A percentile compares a stretch with the other conserved stretches of the same genome.
These are phyloP conservation scores for Cyberlindnera suaveolens DNA, from an alignment of 805 yeast genomes.

Conservation along the genomic window DNA sequence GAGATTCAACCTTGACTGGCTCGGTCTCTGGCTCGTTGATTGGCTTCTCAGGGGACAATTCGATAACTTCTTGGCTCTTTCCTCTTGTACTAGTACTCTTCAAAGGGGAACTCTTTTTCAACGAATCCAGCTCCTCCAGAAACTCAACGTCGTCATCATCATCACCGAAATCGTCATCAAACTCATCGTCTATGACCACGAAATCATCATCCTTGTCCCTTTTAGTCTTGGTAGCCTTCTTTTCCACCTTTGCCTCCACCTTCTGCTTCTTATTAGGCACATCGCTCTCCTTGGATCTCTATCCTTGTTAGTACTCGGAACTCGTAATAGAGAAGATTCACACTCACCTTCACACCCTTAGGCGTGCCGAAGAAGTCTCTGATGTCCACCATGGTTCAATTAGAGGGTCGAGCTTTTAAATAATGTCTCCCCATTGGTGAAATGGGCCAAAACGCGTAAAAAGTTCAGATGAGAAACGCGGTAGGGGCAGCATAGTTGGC, in stretches of 20 bases:
- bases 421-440: neutral
- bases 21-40: too few species aligned
- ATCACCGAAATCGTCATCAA: constrained; percentile 10
- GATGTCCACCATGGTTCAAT: constrained; percentile 31
- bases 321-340: neutral
- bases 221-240: too few species aligned
- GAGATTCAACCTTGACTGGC: constrained; percentile 1
- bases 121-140: constrained; percentile 4
- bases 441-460: constrained; percentile 17
- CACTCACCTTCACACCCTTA: neutral
- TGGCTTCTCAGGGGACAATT: too few species aligned
- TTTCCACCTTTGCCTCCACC: too few species aligned
- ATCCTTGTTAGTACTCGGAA: too few species aligned
- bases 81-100: neutral
- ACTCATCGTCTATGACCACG: constrained; percentile 17
- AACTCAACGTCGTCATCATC: constrained; percentile 16
- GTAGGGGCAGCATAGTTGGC: too few species aligned
- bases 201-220: constrained; percentile 1
- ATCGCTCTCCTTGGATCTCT: too few species aligned
- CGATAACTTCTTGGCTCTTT: neutral
- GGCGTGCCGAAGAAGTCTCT: constrained; percentile 31
- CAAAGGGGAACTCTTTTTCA: constrained; percentile 2
- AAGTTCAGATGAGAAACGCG: constrained; percentile 41
- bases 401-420: neutral
- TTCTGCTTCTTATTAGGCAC: too few species aligned